Percentiles rank a stretch among this genome's conserved stretches.
phyloP scores from a whole-genome alignment of 2,329 filamentous ascomycete genomes.

The Fusarium zealandicum region DNA sequence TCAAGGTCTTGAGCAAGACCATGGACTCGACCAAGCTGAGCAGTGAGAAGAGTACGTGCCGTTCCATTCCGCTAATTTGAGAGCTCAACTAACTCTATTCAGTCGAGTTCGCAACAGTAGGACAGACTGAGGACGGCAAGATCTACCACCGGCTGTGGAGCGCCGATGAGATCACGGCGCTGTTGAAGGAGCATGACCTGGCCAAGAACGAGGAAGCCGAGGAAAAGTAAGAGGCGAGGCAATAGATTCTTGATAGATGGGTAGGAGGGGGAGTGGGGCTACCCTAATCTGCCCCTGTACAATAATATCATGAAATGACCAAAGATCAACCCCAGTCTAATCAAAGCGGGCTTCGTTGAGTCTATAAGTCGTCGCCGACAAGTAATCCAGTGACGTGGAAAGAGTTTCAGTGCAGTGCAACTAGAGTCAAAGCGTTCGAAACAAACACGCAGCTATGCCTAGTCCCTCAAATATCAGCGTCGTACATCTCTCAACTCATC shows the following conservation, averaged over 20 bases:
- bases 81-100: constrained; percentile 28
- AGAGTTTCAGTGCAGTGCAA: constrained; percentile 19
- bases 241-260: constrained; percentile 43
- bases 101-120: constrained; percentile 99
- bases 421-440: constrained; percentile 12
- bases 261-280: constrained; percentile 33
- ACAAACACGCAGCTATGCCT: constrained; percentile 34
- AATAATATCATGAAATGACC: constrained; percentile 45
- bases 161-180: constrained; percentile 91
- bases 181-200: constrained; percentile 94
- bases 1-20: constrained; percentile 99
- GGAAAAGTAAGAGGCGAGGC: constrained; percentile 58
- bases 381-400: constrained; percentile 6
- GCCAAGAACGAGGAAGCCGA: constrained; percentile 83
- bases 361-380: constrained; percentile 15
- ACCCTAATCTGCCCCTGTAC: constrained; percentile 40
- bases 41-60: constrained; percentile 90
- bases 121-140: constrained; percentile 91
- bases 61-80: neutral
- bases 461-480: constrained; percentile 38
- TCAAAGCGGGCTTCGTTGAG: constrained; percentile 12
- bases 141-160: constrained; percentile 99
- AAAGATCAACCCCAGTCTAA: constrained; percentile 25
- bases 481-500: constrained; percentile 35
- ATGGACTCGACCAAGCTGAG: constrained; percentile 99